Conservation (phyloP, 371 early-diverging fungal genomes). For the Mortierella sp. region DNA sequence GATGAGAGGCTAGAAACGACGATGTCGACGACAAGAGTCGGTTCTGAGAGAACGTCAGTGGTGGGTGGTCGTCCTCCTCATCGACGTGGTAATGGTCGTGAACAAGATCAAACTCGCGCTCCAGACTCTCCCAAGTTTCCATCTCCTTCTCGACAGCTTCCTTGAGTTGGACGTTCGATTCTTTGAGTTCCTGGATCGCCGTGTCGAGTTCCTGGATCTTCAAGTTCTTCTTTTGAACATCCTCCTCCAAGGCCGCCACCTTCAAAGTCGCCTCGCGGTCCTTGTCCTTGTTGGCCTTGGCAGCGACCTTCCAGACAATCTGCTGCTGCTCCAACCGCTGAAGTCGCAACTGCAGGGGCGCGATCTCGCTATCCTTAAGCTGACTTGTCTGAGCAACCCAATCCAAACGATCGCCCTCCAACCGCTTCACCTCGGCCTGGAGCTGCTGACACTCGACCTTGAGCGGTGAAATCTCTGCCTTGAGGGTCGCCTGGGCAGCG, state of each 20-base stretch:
- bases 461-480: constrained; percentile 33
- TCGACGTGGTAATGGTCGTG: neutral
- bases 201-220: constrained; percentile 22
- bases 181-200: constrained; percentile 28
- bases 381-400: constrained; percentile 29
- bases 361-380: constrained; percentile 44
- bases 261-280: constrained; percentile 29
- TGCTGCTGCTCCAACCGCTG: constrained; percentile 56
- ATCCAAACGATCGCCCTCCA: constrained; percentile 31
- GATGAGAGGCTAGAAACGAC: neutral
- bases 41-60: neutral
- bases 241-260: constrained; percentile 37
- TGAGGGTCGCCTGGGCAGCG: constrained; percentile 12
- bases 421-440: constrained; percentile 36
- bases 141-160: constrained; percentile 37
- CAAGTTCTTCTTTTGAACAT: constrained; percentile 17
- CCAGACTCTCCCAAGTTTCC: constrained; percentile 45
- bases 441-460: constrained; percentile 35
- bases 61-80: neutral
- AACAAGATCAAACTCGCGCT: constrained; percentile 28
- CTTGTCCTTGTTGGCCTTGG: constrained; percentile 48
- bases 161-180: constrained; percentile 20
- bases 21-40: neutral
- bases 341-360: constrained; percentile 47
- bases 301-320: constrained; percentile 54